Evolutionary conservation across 1,284 basidiomycete species (phyloP), one percentile per base, ranked within the genome.

Genomic region (Papiliotrema nemorosa): DNA sequence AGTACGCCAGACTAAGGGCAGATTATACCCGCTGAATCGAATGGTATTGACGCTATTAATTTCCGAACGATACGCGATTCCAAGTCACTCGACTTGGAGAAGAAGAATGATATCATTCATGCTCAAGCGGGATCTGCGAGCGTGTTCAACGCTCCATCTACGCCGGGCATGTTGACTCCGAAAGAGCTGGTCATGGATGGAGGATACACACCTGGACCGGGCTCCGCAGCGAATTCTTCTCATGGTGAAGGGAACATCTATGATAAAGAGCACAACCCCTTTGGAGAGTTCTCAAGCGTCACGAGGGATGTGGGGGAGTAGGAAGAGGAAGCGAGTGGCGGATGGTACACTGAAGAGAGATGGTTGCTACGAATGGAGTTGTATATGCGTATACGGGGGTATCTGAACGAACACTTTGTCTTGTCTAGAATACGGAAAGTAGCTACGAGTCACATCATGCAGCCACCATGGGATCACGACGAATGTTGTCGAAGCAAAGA

Each of bases 1-100:
- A 5, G 43, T 34, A 50, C 34, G 42, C 27, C 40, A 60, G 54
- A 59, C 39, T 60, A 57, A 9, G 57, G 58, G 49, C 73, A 92
- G 84, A 94, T 94, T 66, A 80, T 91, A 29, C 91, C 90, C 35
- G 81, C 85, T 41, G 81, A 81, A 59, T 87, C 87, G 43, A 90
- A 88, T 64, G 90, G 87, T 40, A 76, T 83, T 54, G 91, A 94
- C 68, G 86, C 88, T 25, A 83, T 87, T 73, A 94, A 96, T 77
- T 96, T 93, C 79, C 84, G 92, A 44, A 83, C 86, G 50, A 79
- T 97, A 66, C 85, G 90, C 59, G 94, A 97, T 76, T 89, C 87
- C 41, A 84, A 84, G 58, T 91, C 88, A 55, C 79, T 97, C 64
- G 90, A 97, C 72, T 82, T 97, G 58, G 70, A 73, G 6, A 75